Base-by-base conservation (phyloP, 352 stramenopile genomes). In the Thalassiosira exigua region DNA sequence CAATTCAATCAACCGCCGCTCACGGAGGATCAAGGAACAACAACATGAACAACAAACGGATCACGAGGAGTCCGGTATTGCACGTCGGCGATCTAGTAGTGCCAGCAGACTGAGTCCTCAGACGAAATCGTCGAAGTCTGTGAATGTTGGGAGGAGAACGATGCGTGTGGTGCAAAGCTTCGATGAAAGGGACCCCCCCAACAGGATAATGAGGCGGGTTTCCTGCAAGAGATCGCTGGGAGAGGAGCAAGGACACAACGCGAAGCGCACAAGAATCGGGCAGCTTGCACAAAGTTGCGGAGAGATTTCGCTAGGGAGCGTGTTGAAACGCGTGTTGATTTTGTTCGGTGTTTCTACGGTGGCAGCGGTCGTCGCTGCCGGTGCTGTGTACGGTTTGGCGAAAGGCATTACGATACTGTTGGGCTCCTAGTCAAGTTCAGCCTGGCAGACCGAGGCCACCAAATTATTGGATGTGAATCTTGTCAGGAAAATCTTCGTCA, bases 11-110 rank as follows among this genome's bases (percentile, higher is more conserved):
- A 22, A 22, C 17, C 53, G 53, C 22, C 53, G 53, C 17, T 61
- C 53, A 42, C 53, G 24, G 33, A 30, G 53, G 21, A 61, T 61
- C 21, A 42, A 61, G 39, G n/a, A n/a, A n/a, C 2, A 44, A 61
- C 53, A 21, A 21, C 2, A 30, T n/a, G 21, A 61, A 29, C 53
- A 36, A 61, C 53, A 26, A 3, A 21, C 26, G 11, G 24, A 61
- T 44, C 53, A 4, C 32, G 26, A 17, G 14, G 24, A 21, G 24
- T 41, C 9, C 53, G 11, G 26, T 44, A 61, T n/a, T n/a, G n/a
- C 36, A 24, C 3, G 21, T 42, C 1, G 24, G 53, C 12, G 1
- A 41, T 21, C 7, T n/a, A 61, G 53, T 3, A 1, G 4, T 19
- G 24, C 53, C 9, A 44, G 53, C 26, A 44, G 19, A 61, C 27